Evolutionary conservation across 2,329 filamentous ascomycete genomes (phyloP), one percentile per base, ranked within the genome.

Genomic region (Alternaria sp.): DNA sequence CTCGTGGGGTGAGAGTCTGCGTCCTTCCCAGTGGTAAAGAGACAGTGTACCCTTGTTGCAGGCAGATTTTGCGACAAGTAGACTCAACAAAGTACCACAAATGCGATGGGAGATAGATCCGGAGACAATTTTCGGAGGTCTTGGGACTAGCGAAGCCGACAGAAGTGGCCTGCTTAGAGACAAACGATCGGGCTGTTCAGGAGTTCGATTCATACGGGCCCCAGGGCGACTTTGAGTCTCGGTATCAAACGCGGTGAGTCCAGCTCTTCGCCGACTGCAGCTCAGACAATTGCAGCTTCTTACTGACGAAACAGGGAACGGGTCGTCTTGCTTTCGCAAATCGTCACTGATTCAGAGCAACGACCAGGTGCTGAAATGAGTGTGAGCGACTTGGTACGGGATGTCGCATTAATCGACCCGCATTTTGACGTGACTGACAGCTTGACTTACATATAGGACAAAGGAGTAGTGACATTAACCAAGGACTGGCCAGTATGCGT

Each of bases 151-250:
- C 30, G 65, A 67, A 69, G 65, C 56, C 63, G 68, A 71, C 66
- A 67, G 64, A 69, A 70, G 67, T 69, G 71, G 72, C 21, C 69
- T 69, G 65, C 70, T 64, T 69, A 75, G 69, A 78, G 75, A 78
- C 74, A 77, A 73, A 71, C 70, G 70, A 74, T 71, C 63, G 66
- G 66, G 69, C 67, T 78, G 64, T 71, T 76, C 69, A 71, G 70
- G 68, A 72, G 69, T 61, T 70, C 67, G 76, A 79, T 77, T 78
- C 77, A 79, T 78, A 68, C 77, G 76, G 76, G 76, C 70, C 76
- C 71, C 69, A 72, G 71, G 68, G 69, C 70, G 73, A 69, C 69
- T 79, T 75, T 79, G 75, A 78, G 70, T 75, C 69, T 72, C 67
- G 67, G 67, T 72, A 66, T 75, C 70, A 72, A 71, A 68, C 66